Evolutionary conservation across 306 rosid species (phyloP).

Genomic region (Psophocarpus tetragonolobus): DNA sequence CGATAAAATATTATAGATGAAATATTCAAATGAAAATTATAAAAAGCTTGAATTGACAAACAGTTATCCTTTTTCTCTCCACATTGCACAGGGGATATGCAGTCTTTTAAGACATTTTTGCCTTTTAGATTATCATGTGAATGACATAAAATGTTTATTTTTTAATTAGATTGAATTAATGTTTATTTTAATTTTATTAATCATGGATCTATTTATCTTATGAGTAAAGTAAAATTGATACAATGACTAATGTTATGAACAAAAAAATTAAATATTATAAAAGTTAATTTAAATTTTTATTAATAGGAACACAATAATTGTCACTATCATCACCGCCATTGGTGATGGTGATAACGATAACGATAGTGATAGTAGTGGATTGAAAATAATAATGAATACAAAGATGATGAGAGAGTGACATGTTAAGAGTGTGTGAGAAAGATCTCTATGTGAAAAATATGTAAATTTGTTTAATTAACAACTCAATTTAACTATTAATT

Average conservation of each 20-base stretch:
- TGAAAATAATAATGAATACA: too few relatives aligned
- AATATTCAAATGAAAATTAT: neutral
- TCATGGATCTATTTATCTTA: neutral
- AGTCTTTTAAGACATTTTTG: neutral
- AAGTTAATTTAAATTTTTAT: neutral
- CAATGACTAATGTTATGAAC: neutral
- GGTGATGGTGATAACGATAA: too few relatives aligned
- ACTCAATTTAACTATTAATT: too few relatives aligned
- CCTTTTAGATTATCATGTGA: neutral
- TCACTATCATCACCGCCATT: too few relatives aligned
- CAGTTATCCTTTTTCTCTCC: neutral
- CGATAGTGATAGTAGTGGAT: too few relatives aligned
- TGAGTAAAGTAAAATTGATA: neutral
- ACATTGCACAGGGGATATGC: neutral
- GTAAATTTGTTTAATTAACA: too few relatives aligned
- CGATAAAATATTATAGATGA: too few relatives aligned
- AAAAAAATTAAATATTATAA: neutral
- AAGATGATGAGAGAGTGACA: too few relatives aligned
- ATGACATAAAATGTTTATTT: neutral
- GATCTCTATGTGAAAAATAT: too few relatives aligned
- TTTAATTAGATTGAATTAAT: neutral
- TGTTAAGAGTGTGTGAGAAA: too few relatives aligned
- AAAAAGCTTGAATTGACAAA: neutral
- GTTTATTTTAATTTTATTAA: neutral
- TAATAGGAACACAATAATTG: too few relatives aligned